Evolutionary conservation across 306 rosid genomes (phyloP).

Genomic region (Quercus rubra): DNA sequence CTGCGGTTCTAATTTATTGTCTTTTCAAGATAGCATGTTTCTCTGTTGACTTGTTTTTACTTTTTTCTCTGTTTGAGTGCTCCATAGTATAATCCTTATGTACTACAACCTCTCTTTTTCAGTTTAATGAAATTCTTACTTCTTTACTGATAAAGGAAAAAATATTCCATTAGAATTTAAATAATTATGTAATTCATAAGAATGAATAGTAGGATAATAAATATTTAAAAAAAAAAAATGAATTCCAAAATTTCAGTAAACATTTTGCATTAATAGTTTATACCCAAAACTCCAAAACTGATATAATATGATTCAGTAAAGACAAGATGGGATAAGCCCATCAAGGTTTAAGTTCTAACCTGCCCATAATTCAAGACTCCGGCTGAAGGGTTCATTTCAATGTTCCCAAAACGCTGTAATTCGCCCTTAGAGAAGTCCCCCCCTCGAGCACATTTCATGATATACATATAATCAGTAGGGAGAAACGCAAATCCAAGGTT

Average conservation of each 20-base stretch:
- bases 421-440: conserved; percentile 72
- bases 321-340: background rate
- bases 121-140: too few species aligned
- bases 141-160: too few species aligned
- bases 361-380: conserved; percentile 93
- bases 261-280: background rate
- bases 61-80: too few species aligned
- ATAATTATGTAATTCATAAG: background rate
- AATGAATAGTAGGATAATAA: background rate
- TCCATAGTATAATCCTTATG: too few species aligned
- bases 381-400: conserved; percentile 83
- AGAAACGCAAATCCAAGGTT: conserved; percentile 75
- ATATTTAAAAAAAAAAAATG: background rate
- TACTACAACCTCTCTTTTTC: too few species aligned
- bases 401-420: conserved; percentile 83
- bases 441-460: conserved; percentile 65
- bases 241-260: background rate
- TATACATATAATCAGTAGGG: conserved; percentile 86
- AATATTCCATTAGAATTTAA: background rate
- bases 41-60: too few species aligned
- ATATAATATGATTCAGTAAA: background rate
- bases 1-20: too few species aligned
- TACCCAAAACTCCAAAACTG: background rate
- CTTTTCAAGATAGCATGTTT: too few species aligned
- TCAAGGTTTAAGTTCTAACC: conserved; percentile 40